Evolutionary conservation across 2,329 filamentous ascomycete species (phyloP).

Genomic region (Alternaria gaisen): DNA sequence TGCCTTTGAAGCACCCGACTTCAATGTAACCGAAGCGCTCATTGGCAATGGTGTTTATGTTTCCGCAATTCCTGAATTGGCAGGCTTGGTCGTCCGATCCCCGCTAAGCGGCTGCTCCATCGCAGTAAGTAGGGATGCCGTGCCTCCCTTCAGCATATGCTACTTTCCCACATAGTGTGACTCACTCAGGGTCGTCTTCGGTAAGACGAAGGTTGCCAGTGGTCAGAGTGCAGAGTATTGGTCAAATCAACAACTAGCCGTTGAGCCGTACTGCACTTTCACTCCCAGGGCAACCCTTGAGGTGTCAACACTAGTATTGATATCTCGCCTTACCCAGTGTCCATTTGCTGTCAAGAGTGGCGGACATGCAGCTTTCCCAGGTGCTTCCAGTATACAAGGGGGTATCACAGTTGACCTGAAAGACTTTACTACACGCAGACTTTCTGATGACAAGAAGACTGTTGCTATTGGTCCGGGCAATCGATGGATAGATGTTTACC

Average conservation of each 20-base stretch:
- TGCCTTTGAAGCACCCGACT: neutral
- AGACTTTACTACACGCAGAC: neutral
- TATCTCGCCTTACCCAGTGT: neutral
- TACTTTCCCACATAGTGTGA: neutral
- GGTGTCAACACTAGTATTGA: neutral
- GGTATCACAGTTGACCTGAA: neutral
- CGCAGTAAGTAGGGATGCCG: neutral
- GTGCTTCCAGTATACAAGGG: neutral
- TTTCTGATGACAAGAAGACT: no score
- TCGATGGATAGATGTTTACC: no score
- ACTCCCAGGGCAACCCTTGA: neutral
- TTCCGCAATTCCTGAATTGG: neutral
- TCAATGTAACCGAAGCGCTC: neutral
- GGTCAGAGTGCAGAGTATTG: neutral
- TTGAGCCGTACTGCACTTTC: neutral
- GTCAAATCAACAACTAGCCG: neutral
- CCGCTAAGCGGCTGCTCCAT: neutral
- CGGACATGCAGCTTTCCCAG: neutral
- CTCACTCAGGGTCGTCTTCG: neutral
- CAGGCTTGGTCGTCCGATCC: neutral
- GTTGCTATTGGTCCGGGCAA: no score
- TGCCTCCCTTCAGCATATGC: rapidly evolving
- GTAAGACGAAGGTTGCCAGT: neutral
- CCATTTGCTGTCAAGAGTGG: neutral
- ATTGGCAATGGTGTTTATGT: neutral